phyloP scores from a whole-genome alignment of 805 yeast genomes.

The Schwanniomyces polymorphus region DNA sequence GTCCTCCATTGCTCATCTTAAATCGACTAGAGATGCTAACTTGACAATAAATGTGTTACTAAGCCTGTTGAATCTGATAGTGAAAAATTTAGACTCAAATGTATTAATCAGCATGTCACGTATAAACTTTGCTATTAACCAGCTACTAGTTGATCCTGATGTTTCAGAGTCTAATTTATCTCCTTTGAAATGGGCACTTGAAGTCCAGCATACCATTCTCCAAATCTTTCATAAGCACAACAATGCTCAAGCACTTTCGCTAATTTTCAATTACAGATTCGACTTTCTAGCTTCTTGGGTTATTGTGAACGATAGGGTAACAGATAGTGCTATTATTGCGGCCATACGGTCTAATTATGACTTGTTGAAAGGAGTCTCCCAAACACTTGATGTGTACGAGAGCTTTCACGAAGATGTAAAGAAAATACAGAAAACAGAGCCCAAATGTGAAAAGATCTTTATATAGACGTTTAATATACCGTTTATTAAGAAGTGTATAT shows the following conservation, averaged over 20 bases:
- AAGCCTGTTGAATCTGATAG: constrained; percentile 11
- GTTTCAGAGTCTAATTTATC: constrained; percentile 19
- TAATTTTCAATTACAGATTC: constrained; percentile 25
- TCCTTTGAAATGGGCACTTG: constrained; percentile 16
- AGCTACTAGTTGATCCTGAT: constrained; percentile 27
- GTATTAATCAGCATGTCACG: constrained; percentile 26
- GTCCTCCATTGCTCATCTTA: constrained; percentile 22
- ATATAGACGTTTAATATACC: not conserved
- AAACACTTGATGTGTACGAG: not conserved
- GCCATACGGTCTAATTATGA: not conserved
- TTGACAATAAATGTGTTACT: constrained; percentile 14
- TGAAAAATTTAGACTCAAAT: constrained; percentile 10
- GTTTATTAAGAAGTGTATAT: not conserved
- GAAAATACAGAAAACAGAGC: not conserved
- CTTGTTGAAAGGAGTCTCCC: not conserved
- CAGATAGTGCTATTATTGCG: not conserved
- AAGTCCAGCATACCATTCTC: constrained; percentile 21
- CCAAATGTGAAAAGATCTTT: not conserved
- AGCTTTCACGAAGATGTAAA: constrained; percentile 1
- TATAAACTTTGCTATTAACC: constrained; percentile 27
- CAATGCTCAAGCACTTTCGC: constrained; percentile 14
- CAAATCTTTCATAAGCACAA: constrained; percentile 8
- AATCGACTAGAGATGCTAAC: constrained; percentile 8
- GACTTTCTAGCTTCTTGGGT: constrained; percentile 40
- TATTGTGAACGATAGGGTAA: constrained; percentile 15